Conservation (phyloP, 2,329 filamentous ascomycete genomes). For the Botryotinia calthae region DNA sequence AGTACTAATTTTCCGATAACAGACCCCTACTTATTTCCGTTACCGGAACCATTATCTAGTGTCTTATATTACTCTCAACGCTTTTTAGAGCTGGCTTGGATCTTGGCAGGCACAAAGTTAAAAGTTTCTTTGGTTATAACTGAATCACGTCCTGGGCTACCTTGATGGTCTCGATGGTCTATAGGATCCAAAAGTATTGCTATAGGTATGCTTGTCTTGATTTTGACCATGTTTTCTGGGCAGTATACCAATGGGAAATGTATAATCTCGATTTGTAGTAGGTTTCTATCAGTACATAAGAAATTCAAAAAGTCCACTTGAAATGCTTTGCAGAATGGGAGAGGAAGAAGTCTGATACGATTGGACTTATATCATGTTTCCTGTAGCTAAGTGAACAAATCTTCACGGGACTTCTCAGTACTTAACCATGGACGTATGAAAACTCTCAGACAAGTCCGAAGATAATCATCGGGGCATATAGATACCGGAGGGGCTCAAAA, state of each 20-base stretch:
- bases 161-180: background rate
- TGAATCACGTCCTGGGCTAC: background rate
- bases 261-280: background rate
- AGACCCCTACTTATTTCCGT: background rate
- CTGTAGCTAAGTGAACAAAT: too few species aligned
- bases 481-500: too few species aligned
- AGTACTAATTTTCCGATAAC: background rate
- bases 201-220: background rate
- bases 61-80: background rate
- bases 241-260: background rate
- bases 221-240: background rate
- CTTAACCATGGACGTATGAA: too few species aligned
- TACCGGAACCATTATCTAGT: background rate
- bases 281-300: background rate
- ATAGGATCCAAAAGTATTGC: background rate
- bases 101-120: background rate
- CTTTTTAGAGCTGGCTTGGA: background rate
- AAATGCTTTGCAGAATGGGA: too few species aligned
- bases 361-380: too few species aligned
- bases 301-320: background rate
- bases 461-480: too few species aligned
- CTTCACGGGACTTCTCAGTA: too few species aligned
- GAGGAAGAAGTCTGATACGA: too few species aligned
- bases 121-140: background rate
- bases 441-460: too few species aligned